Evolutionary conservation across 768 basidiomycete genomes (phyloP), one percentile per base, ranked within the genome.

Genomic region (Omphalotus guepiniiformis): DNA sequence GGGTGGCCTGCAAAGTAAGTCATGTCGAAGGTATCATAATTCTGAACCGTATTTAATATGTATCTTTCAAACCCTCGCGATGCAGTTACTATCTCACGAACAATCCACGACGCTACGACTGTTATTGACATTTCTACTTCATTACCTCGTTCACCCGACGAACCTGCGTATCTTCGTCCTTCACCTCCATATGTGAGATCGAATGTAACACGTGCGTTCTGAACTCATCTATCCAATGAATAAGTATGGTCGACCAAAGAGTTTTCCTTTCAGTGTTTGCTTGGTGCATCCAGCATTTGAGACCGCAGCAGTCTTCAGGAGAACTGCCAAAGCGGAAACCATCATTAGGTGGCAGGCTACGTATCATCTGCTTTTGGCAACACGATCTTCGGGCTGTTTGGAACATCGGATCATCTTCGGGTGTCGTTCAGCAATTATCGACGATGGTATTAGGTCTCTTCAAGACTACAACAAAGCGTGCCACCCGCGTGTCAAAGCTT

Each of bases 1-100:
- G 95, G 95, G 1, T 99, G 95, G 95, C 95, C 95, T 48, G 93
- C 93, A 48, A 93, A 86, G 93, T 95, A 60, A 58, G 91, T 76
- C 12, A 27, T 15, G 18, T 30, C 16, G 15, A 18, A 16, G 13
- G n/a, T n/a, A n/a, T n/a, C n/a, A n/a, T n/a, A n/a, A n/a, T n/a
- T n/a, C n/a, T n/a, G n/a, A n/a, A 21, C 19, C 42, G 40, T 50
- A 55, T 27, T 55, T 53, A 47, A 19, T 12, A n/a, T 39, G 39
- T 44, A n/a, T n/a, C n/a, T n/a, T n/a, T n/a, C 22, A 50, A 95
- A 91, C 60, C 95, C 95, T 3, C 75, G 95, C 55, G 95, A 99
- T 58, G 83, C 93, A 12, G 86, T 99, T 35, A 95, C 92, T 13
- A 94, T 99, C 56, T 89, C 92, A 37, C 82, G 89, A 50, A 81